Conservation (phyloP, 495 filamentous ascomycete species). For the Chaetomidium leptoderma region DNA sequence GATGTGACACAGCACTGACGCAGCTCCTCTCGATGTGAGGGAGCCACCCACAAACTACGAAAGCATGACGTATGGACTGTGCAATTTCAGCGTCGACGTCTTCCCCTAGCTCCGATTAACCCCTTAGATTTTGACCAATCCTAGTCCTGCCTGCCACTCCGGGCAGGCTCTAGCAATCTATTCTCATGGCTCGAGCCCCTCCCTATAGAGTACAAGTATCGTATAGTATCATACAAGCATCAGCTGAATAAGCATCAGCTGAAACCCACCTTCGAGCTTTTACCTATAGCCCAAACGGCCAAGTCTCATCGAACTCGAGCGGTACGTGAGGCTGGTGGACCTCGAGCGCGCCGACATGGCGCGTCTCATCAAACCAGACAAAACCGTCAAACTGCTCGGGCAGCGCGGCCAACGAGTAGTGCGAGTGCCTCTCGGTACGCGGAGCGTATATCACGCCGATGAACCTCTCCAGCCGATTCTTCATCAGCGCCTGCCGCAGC, state of each 20-base stretch:
- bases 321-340: slow-evolving; percentile 46
- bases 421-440: slow-evolving; percentile 50
- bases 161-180: background rate
- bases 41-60: background rate
- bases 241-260: background rate
- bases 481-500: slow-evolving; percentile 41
- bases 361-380: slow-evolving; percentile 54
- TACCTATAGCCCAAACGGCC: slow-evolving; percentile 52
- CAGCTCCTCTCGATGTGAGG: background rate
- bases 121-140: background rate
- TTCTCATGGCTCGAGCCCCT: too few species aligned
- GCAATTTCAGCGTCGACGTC: slow-evolving; percentile 4
- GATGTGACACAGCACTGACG: background rate
- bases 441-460: slow-evolving; percentile 61
- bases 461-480: slow-evolving; percentile 47
- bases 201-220: background rate
- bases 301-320: slow-evolving; percentile 49
- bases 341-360: slow-evolving; percentile 51
- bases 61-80: slow-evolving; percentile 10
- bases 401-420: slow-evolving; percentile 52
- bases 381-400: slow-evolving; percentile 55
- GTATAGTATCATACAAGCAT: background rate
- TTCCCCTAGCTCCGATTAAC: background rate
- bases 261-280: background rate
- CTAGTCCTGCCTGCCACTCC: background rate